These are phyloP conservation scores for Acidiella bohemica DNA, from an alignment of 495 filamentous ascomycete species.

Conservation along the genomic window DNA sequence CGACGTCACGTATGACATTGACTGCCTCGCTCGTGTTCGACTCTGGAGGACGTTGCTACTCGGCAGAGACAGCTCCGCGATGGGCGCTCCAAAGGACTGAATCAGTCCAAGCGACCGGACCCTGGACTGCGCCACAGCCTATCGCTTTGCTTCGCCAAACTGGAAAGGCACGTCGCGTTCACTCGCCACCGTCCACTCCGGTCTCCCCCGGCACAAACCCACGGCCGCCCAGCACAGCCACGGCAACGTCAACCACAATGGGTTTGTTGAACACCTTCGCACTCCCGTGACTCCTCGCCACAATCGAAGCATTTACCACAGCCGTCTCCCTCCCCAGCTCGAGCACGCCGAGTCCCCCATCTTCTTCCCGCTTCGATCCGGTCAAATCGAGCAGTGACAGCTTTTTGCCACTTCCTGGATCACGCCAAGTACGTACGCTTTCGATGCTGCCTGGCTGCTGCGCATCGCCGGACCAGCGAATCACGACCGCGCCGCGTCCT, in stretches of 20 bases:
- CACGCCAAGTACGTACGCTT: conserved; percentile 30
- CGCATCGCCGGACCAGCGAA: conserved; percentile 35
- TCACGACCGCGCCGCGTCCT: conserved; percentile 35
- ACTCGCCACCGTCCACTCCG: too few species aligned
- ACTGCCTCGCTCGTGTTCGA: too few species aligned
- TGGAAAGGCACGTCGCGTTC: too few species aligned
- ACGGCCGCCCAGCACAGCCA: too few species aligned
- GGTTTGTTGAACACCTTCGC: conserved; percentile 56
- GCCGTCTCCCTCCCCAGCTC: conserved; percentile 49
- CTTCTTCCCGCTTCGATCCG: conserved; percentile 32
- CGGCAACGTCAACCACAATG: conserved; percentile 65
- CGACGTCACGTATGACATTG: too few species aligned
- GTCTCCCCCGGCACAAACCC: too few species aligned
- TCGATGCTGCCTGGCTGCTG: conserved; percentile 17
- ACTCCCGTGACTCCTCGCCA: conserved; percentile 46
- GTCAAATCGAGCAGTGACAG: conserved; percentile 46
- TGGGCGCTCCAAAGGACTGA: too few species aligned
- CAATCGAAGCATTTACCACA: conserved; percentile 63
- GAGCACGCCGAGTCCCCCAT: background rate
- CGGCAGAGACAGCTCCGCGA: too few species aligned
- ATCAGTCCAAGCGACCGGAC: too few species aligned
- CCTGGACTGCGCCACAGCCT: too few species aligned
- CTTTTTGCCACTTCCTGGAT: conserved; percentile 39
- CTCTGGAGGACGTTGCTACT: too few species aligned
- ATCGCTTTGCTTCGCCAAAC: too few species aligned